Evolutionary conservation across 768 basidiomycete species (phyloP), one percentile per base, ranked within the genome.

Genomic region (Dictyophora rubrovolvata): DNA sequence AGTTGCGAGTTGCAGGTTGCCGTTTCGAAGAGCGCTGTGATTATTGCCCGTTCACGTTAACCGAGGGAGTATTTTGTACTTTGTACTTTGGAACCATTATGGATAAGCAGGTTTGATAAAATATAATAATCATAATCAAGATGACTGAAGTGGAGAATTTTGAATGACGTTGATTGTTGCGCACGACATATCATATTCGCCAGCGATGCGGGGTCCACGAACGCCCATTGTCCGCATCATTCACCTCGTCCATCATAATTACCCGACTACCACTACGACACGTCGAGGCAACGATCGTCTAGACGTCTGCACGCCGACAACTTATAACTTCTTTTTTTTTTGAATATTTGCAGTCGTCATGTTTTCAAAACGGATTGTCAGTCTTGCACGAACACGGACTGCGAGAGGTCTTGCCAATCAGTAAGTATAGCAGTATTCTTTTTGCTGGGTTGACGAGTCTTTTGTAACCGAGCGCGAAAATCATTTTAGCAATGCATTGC

Each of bases 291-390:
- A 28, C 12, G 28, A 21, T 42, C 33, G 23, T n/a, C 10, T 35
- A 46, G 18, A 21, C 55, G 42, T 14, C 46, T 42, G 17, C 22
- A 14, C 21, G 12, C 55, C 18, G 18, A 9, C 28, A 16, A 21
- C 17, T 34, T n/a, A n/a, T n/a, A 53, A 18, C 18, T 47, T 17
- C 10, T n/a, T 20, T 48, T 51, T 50, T 50, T 20, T n/a, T 23
- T 23, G 18, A 50, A 20, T 50, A 50, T 7, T 34, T 14, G 20
- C 14, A 51, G 3, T 16, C 33, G 28, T 1, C 1, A 89, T 89
- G 86, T 77, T 87, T 36, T 87, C 87, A 65, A 81, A 82, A 77
- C 84, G 77, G 62, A 77, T 87, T 61, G 74, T 87, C 60, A 77
- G 81, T 60, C 71, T 83, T 58, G 85, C 86, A 61, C 82, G 83